Conservation (phyloP, 768 basidiomycete genomes). For the Agaricus subrufescens region DNA sequence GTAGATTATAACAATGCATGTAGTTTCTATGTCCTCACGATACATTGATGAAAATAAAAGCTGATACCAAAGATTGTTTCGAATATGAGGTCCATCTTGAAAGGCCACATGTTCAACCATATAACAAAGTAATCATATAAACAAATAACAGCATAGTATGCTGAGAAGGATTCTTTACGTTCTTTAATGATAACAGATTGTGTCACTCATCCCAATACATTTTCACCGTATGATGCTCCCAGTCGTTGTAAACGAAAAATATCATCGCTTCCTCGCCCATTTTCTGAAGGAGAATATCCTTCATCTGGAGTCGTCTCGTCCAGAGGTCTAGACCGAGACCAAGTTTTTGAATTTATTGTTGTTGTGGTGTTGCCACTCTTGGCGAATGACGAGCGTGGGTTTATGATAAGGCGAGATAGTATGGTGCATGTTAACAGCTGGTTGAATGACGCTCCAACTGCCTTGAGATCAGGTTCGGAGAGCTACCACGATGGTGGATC, state of each 20-base stretch:
- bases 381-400: constrained; percentile 19
- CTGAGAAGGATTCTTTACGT: too few species aligned
- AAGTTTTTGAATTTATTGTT: neutral
- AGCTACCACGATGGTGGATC: constrained; percentile 9
- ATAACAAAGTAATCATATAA: too few species aligned
- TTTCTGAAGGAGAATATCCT: too few species aligned
- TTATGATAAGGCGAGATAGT: constrained; percentile 26
- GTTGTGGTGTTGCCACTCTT: neutral
- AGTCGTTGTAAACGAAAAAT: neutral
- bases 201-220: too few species aligned
- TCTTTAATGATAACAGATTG: too few species aligned
- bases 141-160: too few species aligned
- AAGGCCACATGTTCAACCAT: too few species aligned
- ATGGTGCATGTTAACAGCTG: constrained; percentile 24
- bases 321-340: neutral
- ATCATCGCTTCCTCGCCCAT: neutral
- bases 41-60: too few species aligned
- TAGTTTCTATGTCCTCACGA: too few species aligned
- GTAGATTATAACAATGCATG: too few species aligned
- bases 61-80: too few species aligned
- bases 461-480: constrained; percentile 20
- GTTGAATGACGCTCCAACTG: constrained; percentile 26
- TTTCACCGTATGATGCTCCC: neutral
- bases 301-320: neutral
- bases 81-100: too few species aligned